Conservation (phyloP, 495 filamentous ascomycete species). For the Hypoxylon perforatum region DNA sequence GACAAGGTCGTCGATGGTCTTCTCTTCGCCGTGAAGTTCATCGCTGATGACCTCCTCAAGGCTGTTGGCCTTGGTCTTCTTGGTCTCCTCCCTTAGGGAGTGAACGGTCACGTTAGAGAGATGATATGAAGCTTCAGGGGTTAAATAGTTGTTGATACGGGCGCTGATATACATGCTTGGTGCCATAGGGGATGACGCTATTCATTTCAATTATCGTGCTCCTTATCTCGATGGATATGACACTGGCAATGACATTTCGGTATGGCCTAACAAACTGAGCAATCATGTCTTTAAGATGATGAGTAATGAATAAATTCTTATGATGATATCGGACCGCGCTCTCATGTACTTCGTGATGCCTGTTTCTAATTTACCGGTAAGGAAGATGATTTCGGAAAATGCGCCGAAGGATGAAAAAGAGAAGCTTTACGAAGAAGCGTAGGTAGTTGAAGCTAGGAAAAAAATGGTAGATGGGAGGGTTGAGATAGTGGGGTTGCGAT, state of each 20-base stretch:
- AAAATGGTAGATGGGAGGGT: conserved; percentile 14
- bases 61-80: conserved; percentile 48
- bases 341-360: background rate
- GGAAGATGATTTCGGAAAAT: background rate
- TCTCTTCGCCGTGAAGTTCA: conserved; percentile 47
- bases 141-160: background rate
- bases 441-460: conserved; percentile 4
- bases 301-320: conserved; percentile 2
- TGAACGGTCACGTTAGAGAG: background rate
- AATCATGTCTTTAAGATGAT: background rate
- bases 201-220: conserved; percentile 1
- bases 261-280: background rate
- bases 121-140: too few relatives aligned
- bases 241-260: background rate
- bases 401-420: background rate
- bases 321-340: background rate
- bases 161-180: conserved; percentile 24
- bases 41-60: conserved; percentile 46
- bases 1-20: conserved; percentile 50
- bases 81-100: conserved; percentile 38
- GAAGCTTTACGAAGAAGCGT: background rate
- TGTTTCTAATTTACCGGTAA: background rate
- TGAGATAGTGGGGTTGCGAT: conserved; percentile 30
- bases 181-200: conserved; percentile 6
- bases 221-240: background rate